phyloP scores from a whole-genome alignment of 1,139 yeast species.

The Chernovozyma aurita region DNA sequence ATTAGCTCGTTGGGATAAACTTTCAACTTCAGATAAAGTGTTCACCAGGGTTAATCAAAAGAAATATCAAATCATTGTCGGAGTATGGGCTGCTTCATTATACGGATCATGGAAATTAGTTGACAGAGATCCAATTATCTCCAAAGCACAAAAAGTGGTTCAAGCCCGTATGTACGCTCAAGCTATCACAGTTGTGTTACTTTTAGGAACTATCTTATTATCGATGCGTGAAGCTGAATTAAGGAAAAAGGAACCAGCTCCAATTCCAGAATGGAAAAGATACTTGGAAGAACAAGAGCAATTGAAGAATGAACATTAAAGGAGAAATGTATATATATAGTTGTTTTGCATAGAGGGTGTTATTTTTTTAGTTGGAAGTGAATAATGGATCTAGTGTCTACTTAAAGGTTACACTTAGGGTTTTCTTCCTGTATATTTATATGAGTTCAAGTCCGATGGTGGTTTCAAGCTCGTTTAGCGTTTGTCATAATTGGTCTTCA shows the following conservation, averaged over 20 bases:
- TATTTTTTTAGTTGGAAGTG: too few relatives aligned
- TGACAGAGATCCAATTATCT: slow-evolving; percentile 69
- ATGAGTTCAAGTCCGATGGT: too few relatives aligned
- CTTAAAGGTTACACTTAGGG: too few relatives aligned
- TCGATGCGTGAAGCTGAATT: slow-evolving; percentile 53
- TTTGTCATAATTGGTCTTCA: too few relatives aligned
- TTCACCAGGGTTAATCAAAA: slow-evolving; percentile 44
- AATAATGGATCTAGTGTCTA: too few relatives aligned
- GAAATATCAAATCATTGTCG: slow-evolving; percentile 70
- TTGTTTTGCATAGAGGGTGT: too few relatives aligned
- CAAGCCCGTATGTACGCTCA: slow-evolving; percentile 94
- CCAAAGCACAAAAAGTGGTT: slow-evolving; percentile 75
- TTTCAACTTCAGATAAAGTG: slow-evolving; percentile 38
- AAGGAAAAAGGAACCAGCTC: slow-evolving; percentile 18
- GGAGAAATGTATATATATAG: too few relatives aligned
- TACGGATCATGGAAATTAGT: slow-evolving; percentile 76
- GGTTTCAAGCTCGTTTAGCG: too few relatives aligned
- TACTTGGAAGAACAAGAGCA: slow-evolving; percentile 15
- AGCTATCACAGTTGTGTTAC: slow-evolving; percentile 61
- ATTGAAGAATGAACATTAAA: too few relatives aligned
- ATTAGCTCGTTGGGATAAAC: slow-evolving; percentile 39
- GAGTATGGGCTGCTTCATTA: slow-evolving; percentile 83
- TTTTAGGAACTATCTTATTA: slow-evolving; percentile 59
- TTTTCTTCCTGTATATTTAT: too few relatives aligned
- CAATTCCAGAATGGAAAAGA: slow-evolving; percentile 35